A percentile compares a stretch with the other conserved stretches of the same genome.
phyloP scores from a whole-genome alignment of 2,329 filamentous ascomycete genomes.

The Harringtonia aguacate region DNA sequence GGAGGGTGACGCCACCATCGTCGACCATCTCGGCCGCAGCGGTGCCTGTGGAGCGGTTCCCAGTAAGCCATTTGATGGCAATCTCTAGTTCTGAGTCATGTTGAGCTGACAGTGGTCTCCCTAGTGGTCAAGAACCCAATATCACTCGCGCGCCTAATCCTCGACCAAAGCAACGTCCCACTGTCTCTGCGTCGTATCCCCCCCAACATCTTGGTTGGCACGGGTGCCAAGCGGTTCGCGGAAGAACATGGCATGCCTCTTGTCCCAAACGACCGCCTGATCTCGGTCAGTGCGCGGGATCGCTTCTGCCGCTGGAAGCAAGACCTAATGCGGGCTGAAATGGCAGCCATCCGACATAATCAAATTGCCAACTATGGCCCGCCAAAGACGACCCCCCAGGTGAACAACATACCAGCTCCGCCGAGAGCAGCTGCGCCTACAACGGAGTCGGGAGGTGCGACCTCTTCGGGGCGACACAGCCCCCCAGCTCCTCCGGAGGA shows the following conservation, averaged over 20 bases:
- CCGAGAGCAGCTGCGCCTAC: no score
- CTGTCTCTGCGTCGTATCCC: constrained; percentile 83
- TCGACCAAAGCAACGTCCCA: constrained; percentile 64
- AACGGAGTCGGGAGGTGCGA: no score
- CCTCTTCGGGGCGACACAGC: no score
- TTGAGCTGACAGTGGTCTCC: neutral
- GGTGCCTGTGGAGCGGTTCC: constrained; percentile 87
- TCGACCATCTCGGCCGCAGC: constrained; percentile 84
- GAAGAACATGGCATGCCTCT: constrained; percentile 64
- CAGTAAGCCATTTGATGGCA: constrained; percentile 45
- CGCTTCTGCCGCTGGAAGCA: constrained; percentile 70
- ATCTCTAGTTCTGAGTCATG: neutral
- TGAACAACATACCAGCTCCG: neutral
- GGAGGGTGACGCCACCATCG: constrained; percentile 88
- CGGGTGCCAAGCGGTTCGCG: constrained; percentile 81
- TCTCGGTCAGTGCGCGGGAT: constrained; percentile 70
- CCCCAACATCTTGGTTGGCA: constrained; percentile 79
- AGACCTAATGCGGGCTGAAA: constrained; percentile 46
- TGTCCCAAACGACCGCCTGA: constrained; percentile 62
- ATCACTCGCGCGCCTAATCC: constrained; percentile 69
- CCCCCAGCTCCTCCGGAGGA: no score
- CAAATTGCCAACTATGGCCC: neutral
- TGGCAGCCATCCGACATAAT: constrained; percentile 7
- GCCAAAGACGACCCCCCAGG: neutral
- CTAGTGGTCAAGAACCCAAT: constrained; percentile 89